Evolutionary conservation across 225 moss, liverwort and hornwort species (phyloP).

Genomic region (Sphagnum tenellum): DNA sequence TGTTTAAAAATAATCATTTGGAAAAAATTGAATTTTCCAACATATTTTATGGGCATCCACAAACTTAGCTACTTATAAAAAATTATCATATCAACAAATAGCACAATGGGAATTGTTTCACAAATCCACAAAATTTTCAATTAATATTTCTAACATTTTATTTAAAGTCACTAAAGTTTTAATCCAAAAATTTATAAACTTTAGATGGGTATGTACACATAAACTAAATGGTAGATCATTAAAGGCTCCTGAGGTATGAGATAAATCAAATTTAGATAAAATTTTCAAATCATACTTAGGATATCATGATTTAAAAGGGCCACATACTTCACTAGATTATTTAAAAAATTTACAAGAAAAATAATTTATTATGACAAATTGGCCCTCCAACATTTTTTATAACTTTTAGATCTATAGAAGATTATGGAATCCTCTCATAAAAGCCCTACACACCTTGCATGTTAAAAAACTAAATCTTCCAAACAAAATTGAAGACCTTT

Average conservation of each 20-base stretch:
- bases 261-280: neutral
- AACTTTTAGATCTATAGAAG: no score
- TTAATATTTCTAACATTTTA: neutral
- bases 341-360: no score
- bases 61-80: neutral
- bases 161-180: neutral
- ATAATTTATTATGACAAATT: no score
- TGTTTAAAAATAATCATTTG: no score
- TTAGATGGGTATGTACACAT: neutral
- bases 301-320: neutral
- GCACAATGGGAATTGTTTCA: neutral
- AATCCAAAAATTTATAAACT: neutral
- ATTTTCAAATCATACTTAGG: neutral
- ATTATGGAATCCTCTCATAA: no score
- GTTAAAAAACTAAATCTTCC: no score
- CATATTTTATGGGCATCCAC: no score
- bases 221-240: neutral
- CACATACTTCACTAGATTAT: no score
- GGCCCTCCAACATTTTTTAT: no score
- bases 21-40: no score
- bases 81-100: neutral
- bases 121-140: neutral
- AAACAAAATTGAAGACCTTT: neutral
- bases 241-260: neutral
- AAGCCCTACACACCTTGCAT: no score